Percentiles rank a stretch among this genome's conserved stretches.
These are phyloP conservation scores for Pyrrhoderma noxium DNA, from an alignment of 1,284 basidiomycete species.

Conservation along the genomic window DNA sequence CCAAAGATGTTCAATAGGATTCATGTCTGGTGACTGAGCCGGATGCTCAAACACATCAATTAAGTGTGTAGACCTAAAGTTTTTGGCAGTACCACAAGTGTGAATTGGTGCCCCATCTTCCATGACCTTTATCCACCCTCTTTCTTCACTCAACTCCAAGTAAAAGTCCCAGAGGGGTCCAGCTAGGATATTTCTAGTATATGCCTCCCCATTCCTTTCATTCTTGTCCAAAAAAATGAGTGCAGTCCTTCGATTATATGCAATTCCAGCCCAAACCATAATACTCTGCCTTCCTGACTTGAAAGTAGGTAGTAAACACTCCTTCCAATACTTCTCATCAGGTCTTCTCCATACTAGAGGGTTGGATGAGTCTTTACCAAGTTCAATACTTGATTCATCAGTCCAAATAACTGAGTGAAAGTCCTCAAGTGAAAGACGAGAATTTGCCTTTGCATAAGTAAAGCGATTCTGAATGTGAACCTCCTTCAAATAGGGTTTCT, in stretches of 20 bases:
- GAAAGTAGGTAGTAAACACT: constrained; percentile 1
- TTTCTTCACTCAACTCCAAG: neutral
- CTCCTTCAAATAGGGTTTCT: neutral
- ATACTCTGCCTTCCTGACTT: neutral
- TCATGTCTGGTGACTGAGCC: constrained; percentile 8
- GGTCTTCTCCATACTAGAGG: neutral
- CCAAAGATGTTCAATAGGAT: constrained; percentile 3
- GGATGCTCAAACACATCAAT: neutral
- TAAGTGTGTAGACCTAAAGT: neutral
- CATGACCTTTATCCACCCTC: neutral
- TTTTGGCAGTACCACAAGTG: neutral
- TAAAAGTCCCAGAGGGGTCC: constrained; percentile 6
- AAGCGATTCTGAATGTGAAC: neutral
- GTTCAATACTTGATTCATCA: neutral
- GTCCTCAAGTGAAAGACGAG: neutral
- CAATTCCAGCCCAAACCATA: neutral
- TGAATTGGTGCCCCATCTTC: constrained; percentile 3
- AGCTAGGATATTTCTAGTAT: neutral
- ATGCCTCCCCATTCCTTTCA: neutral
- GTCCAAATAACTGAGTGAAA: neutral
- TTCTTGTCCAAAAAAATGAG: neutral
- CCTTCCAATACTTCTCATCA: neutral
- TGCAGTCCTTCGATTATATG: neutral
- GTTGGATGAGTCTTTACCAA: neutral
- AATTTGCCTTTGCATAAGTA: neutral